These are phyloP conservation scores for Candida endomychidarum DNA, from an alignment of 805 yeast species.

Conservation along the genomic window DNA sequence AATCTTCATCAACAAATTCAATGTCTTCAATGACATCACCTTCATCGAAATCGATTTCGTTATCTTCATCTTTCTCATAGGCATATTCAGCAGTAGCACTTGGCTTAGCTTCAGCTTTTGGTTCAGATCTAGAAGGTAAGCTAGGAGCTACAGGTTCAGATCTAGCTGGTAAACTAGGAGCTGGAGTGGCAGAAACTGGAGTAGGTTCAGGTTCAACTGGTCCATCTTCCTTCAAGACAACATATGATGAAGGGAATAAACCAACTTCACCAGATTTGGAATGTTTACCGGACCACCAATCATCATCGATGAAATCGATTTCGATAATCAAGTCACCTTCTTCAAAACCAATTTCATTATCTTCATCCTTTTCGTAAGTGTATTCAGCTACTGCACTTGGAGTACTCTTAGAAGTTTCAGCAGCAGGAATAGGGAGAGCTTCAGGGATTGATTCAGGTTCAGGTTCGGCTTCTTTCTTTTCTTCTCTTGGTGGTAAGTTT, in stretches of 20 bases:
- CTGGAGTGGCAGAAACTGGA: constrained; percentile 6
- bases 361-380: constrained; percentile 74
- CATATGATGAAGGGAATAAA: constrained; percentile 58
- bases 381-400: constrained; percentile 74
- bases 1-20: constrained; percentile 88
- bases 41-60: constrained; percentile 81
- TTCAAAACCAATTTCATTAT: constrained; percentile 64
- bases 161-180: constrained; percentile 20
- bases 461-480: constrained; percentile 10
- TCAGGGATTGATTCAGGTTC: constrained; percentile 7
- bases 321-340: constrained; percentile 69
- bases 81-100: constrained; percentile 69
- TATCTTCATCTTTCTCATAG: constrained; percentile 90
- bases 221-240: constrained; percentile 31
- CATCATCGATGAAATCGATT: constrained; percentile 70
- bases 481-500: constrained; percentile 9
- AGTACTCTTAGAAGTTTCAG: constrained; percentile 9
- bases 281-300: constrained; percentile 61
- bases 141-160: constrained; percentile 19
- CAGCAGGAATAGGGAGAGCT: constrained; percentile 1
- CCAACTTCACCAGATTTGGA: constrained; percentile 48
- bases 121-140: constrained; percentile 19
- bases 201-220: constrained; percentile 10
- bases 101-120: constrained; percentile 19
- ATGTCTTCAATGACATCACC: constrained; percentile 81